Evolutionary conservation across 805 yeast species (phyloP), one percentile per base, ranked within the genome.

Genomic region (Yarrowia deformans): DNA sequence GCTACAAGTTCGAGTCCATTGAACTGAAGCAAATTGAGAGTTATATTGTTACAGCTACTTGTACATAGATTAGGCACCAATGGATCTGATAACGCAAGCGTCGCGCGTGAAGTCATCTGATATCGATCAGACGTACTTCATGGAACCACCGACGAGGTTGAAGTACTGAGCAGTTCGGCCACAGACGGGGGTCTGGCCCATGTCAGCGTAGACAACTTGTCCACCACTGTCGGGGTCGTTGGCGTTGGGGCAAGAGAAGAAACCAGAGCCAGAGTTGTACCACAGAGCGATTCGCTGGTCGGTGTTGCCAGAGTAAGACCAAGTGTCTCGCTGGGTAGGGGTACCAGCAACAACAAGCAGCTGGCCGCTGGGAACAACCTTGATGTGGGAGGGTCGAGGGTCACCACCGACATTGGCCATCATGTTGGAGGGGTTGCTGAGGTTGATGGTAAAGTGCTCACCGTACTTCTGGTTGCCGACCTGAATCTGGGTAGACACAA

Each of bases 231-330:
- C 35, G 8, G 63, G 63, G 23, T 56, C 63, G 48, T 56, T 56
- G 48, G 63, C 43, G 29, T 56, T 56, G 35, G 63, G 63, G 39
- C 63, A 56, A 12, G 63, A 12, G 16, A 56, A 56, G 63, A 56
- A 56, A 16, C 63, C 63, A 56, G 63, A 56, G 39, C 34, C 34
- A 2, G 63, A 56, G 48, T 56, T 56, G 48, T 56, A 56, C 63
- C 63, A 56, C 48, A 56, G 48, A 18, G 63, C 63, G 10, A 56
- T 42, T 29, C 29, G 63, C 63, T 56, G 48, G 63, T 40, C 10
- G 63, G 63, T 56, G 48, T 56, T n/a, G 2, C 63, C 63, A 40
- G 63, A 56, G 63, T 56, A 56, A 29, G 63, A 56, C 63, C 63
- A 56, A 23, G 63, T 56, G 48, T 42, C 37, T 56, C 48, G 63